Evolutionary conservation across 345 rosid species (phyloP).

Genomic region (Citrus trifoliata): DNA sequence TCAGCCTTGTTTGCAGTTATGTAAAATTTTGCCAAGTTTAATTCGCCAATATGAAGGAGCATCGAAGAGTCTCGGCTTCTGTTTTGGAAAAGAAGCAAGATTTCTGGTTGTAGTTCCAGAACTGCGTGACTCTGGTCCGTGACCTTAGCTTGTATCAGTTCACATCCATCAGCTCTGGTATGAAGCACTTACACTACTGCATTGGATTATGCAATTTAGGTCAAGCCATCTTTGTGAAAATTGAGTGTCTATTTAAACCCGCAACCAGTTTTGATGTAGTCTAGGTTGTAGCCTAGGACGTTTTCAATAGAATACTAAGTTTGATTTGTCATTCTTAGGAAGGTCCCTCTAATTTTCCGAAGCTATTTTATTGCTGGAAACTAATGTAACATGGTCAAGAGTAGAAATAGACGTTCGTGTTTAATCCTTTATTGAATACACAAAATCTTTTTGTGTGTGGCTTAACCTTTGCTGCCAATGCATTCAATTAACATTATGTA

Average conservation of each 20-base stretch:
- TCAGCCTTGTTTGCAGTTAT: neutral
- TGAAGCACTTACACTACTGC: neutral
- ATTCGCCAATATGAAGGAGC: slow-evolving; percentile 1
- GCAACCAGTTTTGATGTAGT: slow-evolving; percentile 27
- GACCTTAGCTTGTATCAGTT: neutral
- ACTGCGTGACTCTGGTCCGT: neutral
- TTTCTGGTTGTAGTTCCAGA: slow-evolving; percentile 3
- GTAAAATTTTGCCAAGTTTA: slow-evolving; percentile 9
- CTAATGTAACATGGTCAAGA: slow-evolving; percentile 15
- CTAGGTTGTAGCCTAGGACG: slow-evolving; percentile 6
- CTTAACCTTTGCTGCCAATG: neutral
- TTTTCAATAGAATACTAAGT: neutral
- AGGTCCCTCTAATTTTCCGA: neutral
- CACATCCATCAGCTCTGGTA: slow-evolving; percentile 9
- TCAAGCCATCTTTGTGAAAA: neutral
- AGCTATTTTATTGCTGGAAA: slow-evolving; percentile 10
- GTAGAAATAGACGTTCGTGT: neutral
- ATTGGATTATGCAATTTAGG: slow-evolving; percentile 1
- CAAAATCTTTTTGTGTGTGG: neutral
- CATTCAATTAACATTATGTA: neutral
- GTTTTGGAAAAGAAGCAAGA: slow-evolving; percentile 4
- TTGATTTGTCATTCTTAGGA: neutral
- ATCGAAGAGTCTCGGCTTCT: slow-evolving; percentile 1
- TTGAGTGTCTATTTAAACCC: neutral
- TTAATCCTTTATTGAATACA: slow-evolving; percentile 1